These are phyloP conservation scores for Excoecaria agallocha DNA, from an alignment of 345 rosid genomes.

Conservation along the genomic window DNA sequence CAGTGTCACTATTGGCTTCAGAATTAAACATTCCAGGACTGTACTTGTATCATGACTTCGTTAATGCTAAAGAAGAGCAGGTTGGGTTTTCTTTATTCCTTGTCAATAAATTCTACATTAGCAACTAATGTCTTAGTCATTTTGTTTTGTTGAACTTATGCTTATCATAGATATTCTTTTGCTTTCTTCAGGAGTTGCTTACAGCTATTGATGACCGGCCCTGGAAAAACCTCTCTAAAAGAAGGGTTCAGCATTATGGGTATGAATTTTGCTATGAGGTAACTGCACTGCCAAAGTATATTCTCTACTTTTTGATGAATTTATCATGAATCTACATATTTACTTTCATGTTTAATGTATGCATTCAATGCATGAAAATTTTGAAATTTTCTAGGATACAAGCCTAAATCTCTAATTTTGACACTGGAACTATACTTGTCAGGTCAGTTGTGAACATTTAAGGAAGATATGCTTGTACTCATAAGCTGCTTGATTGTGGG, in stretches of 20 bases:
- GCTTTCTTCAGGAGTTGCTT: slow-evolving; percentile 59
- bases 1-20: slow-evolving; percentile 53
- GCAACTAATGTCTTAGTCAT: not conserved
- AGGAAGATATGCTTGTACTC: not conserved
- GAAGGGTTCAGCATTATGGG: slow-evolving; percentile 97
- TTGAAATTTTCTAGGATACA: not conserved
- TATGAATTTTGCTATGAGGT: slow-evolving; percentile 83
- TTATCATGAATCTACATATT: not conserved
- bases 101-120: not conserved
- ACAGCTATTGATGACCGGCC: slow-evolving; percentile 70
- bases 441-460: not conserved
- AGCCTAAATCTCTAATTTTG: not conserved
- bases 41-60: slow-evolving; percentile 58
- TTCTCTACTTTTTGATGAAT: not conserved
- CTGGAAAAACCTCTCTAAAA: slow-evolving; percentile 76
- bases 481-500: not conserved
- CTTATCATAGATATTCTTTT: not conserved
- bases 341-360: slow-evolving; percentile 2
- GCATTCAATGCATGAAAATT: not conserved
- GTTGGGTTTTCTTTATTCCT: slow-evolving; percentile 30
- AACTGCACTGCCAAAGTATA: slow-evolving; percentile 10
- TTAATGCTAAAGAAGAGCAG: slow-evolving; percentile 64
- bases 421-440: not conserved
- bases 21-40: slow-evolving; percentile 84
- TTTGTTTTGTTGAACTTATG: not conserved